A percentile compares a stretch with the other conserved stretches of the same genome.
Conservation (phyloP, 306 rosid species). For the Cajanus cajan region DNA sequence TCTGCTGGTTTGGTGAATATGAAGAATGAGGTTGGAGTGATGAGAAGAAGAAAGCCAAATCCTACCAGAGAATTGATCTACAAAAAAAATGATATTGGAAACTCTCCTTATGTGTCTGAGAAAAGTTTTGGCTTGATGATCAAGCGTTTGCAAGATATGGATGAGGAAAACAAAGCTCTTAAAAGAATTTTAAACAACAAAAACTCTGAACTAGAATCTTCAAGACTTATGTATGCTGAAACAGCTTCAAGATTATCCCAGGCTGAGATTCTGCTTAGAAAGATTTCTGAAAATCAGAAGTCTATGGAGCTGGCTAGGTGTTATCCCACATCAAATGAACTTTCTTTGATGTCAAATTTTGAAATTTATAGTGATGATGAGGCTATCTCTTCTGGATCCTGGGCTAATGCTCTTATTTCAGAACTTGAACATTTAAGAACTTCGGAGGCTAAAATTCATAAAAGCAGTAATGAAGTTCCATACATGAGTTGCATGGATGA, state of each 20-base stretch:
- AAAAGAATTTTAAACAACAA: constrained; percentile 49
- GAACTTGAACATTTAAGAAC: constrained; percentile 56
- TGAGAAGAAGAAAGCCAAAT: constrained; percentile 53
- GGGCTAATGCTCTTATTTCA: constrained; percentile 57
- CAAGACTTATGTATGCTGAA: constrained; percentile 48
- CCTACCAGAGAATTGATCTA: constrained; percentile 43
- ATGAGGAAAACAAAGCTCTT: constrained; percentile 76
- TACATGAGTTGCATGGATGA: constrained; percentile 61
- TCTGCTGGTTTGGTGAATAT: constrained; percentile 31
- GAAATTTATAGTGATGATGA: constrained; percentile 61
- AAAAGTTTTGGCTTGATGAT: constrained; percentile 46
- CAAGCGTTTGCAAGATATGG: constrained; percentile 52
- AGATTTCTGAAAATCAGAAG: constrained; percentile 46
- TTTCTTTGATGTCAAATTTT: constrained; percentile 39
- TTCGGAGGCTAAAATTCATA: constrained; percentile 41
- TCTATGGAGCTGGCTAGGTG: constrained; percentile 45
- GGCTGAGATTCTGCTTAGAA: constrained; percentile 50
- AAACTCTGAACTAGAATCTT: constrained; percentile 52
- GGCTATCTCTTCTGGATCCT: constrained; percentile 58
- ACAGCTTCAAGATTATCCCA: constrained; percentile 62
- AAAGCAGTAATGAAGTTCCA: constrained; percentile 35
- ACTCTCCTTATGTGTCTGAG: constrained; percentile 38
- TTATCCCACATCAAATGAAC: constrained; percentile 39
- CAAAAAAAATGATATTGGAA: constrained; percentile 40
- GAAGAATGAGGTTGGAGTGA: constrained; percentile 43